Base-by-base conservation (phyloP, 163 green algal species). In the Prototheca stagnorum region DNA sequence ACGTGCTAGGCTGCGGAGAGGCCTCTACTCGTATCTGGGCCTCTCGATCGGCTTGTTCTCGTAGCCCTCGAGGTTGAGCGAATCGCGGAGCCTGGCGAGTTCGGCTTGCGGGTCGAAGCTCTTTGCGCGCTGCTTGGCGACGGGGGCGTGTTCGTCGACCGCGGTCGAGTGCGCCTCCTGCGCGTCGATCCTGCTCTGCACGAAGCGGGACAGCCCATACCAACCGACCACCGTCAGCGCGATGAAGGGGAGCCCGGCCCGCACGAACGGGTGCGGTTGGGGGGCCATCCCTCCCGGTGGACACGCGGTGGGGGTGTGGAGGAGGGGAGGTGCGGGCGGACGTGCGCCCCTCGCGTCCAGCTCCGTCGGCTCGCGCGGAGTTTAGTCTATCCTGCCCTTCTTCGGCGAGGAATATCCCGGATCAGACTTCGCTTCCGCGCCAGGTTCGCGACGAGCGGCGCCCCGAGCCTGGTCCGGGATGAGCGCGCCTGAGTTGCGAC, bases 81-180 rank as follows among this genome's bases (percentile, higher is more conserved):
- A 16, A 15, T 24, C 7, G 16, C 15, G 23, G 9, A 49, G 23
- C 15, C 42, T 14, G 11, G 1, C 24, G 11, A 49, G 7, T 25
- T 49, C 42, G 4, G 23, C 6, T 11, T 19, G 5, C 24, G 35
- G 15, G 24, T 49, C 42, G 19, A 49, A 49, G 4, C 8, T 17
- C 42, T 49, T 49, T 24, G 42, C 12, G 4, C 42, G 8, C 25
- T 49, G 42, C 42, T 49, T 49, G 42, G 42, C 22, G 11, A 19
- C 42, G 7, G 42, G 42, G 5, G 42, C 42, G 22, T 49, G 42
- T 15, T 16, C 14, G 24, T 35, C 14, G 25, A 49, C 24, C 24
- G 15, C 42, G 16, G 25, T 9, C 7, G 20, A 24, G 9, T 49
- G 42, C 5, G 42, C 42, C 42, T 49, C 42, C 42, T 49, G 16